Evolutionary conservation across 805 yeast species (phyloP).

Genomic region (Candida jianshihensis): DNA sequence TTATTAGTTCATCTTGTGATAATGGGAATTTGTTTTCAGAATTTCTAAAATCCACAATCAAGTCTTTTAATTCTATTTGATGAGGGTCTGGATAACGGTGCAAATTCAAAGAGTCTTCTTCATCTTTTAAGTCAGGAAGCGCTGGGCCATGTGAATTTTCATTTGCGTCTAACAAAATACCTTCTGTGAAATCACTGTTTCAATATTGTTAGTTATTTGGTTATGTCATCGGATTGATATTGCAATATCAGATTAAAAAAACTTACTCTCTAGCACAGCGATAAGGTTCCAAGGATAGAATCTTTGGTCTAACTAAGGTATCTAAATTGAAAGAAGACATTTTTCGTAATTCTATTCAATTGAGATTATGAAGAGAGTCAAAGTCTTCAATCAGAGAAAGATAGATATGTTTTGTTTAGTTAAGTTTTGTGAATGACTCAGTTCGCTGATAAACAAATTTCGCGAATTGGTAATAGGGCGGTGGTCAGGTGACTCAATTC

Average conservation of each 20-base stretch:
- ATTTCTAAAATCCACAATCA: slow-evolving; percentile 68
- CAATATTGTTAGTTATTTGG: background rate
- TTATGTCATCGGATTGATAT: background rate
- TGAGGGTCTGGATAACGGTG: slow-evolving; percentile 98
- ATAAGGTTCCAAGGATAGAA: slow-evolving; percentile 77
- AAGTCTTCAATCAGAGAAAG: too few species aligned
- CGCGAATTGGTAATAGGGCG: background rate
- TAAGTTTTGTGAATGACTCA: background rate
- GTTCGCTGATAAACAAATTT: background rate
- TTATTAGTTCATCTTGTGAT: slow-evolving; percentile 27
- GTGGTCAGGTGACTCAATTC: too few species aligned
- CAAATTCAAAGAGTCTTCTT: slow-evolving; percentile 49
- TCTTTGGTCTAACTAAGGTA: slow-evolving; percentile 76
- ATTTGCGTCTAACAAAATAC: slow-evolving; percentile 88
- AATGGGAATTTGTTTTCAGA: slow-evolving; percentile 26
- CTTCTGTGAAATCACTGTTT: slow-evolving; percentile 68
- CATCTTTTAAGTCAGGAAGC: slow-evolving; percentile 33
- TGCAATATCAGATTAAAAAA: background rate
- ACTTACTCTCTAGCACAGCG: slow-evolving; percentile 85
- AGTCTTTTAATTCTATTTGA: slow-evolving; percentile 67
- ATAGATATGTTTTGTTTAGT: too few species aligned
- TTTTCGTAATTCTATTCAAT: slow-evolving; percentile 1
- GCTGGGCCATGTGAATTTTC: slow-evolving; percentile 94
- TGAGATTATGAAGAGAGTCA: too few species aligned
- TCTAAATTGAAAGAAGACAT: slow-evolving; percentile 44